These are phyloP conservation scores for Stachybotrys chlorohalonatus DNA, from an alignment of 2,329 filamentous ascomycete species.

Conservation along the genomic window DNA sequence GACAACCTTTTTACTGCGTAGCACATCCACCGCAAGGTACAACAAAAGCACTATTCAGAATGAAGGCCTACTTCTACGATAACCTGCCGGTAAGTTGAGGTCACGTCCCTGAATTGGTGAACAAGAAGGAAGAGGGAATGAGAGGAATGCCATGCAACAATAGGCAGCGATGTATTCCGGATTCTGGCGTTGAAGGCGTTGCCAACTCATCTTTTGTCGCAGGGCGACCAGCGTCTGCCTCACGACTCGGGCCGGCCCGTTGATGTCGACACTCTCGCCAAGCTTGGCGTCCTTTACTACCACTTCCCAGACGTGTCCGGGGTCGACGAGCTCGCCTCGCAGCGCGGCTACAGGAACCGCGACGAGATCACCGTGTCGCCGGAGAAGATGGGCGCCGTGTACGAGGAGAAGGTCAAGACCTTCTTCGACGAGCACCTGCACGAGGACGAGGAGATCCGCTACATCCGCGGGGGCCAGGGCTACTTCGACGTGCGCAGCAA, in stretches of 20 bases:
- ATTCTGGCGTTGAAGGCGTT: neutral
- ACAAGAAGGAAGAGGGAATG: neutral
- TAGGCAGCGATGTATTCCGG: neutral
- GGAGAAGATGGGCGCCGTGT: conserved; percentile 71
- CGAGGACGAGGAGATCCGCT: conserved; percentile 97
- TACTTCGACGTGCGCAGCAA: conserved; percentile 88
- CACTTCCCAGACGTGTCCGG: conserved; percentile 52
- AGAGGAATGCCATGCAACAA: neutral
- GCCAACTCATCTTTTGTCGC: conserved; percentile 1
- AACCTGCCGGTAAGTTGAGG: conserved; percentile 37
- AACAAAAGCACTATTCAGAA: conserved; percentile 17
- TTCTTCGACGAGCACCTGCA: conserved; percentile 97
- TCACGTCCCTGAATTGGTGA: neutral
- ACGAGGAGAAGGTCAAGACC: conserved; percentile 86
- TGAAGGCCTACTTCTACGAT: conserved; percentile 52
- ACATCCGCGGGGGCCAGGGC: conserved; percentile 78
- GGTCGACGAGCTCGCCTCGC: conserved; percentile 65
- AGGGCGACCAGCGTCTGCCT: conserved; percentile 89
- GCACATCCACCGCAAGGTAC: neutral
- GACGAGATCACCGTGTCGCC: conserved; percentile 90
- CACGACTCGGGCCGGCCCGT: conserved; percentile 78
- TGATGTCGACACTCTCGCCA: conserved; percentile 53
- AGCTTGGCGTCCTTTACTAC: conserved; percentile 75
- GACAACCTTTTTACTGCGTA: neutral
- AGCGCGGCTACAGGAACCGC: conserved; percentile 85